Percentiles rank a stretch among this genome's conserved stretches.
phyloP scores from a whole-genome alignment of 2,329 filamentous ascomycete genomes.

The Xylaria sp. region DNA sequence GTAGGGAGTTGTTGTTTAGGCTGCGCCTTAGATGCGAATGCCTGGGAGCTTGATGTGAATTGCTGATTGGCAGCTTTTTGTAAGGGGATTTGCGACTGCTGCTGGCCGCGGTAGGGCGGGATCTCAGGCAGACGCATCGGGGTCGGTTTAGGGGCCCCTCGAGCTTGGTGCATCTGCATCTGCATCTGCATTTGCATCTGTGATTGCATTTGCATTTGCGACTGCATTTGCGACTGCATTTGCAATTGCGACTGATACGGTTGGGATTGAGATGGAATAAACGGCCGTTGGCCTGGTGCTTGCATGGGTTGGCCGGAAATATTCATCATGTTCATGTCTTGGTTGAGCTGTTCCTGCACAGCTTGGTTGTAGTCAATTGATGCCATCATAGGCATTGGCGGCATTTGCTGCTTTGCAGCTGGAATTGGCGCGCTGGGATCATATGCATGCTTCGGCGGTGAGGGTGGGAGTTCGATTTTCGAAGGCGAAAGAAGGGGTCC shows the following conservation, averaged over 20 bases:
- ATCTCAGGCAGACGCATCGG: slow-evolving; percentile 49
- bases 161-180: slow-evolving; percentile 32
- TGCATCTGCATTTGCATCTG: no score
- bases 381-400: slow-evolving; percentile 42
- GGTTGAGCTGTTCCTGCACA: slow-evolving; percentile 58
- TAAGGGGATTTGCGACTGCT: slow-evolving; percentile 21
- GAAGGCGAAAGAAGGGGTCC: slow-evolving; percentile 44
- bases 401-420: slow-evolving; percentile 40
- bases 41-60: slow-evolving; percentile 35
- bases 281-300: slow-evolving; percentile 20
- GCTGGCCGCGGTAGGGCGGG: slow-evolving; percentile 46
- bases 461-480: slow-evolving; percentile 56
- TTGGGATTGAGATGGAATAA: slow-evolving; percentile 29
- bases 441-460: slow-evolving; percentile 45
- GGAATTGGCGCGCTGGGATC: slow-evolving; percentile 43
- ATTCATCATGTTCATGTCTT: slow-evolving; percentile 55
- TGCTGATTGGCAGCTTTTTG: slow-evolving; percentile 29
- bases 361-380: slow-evolving; percentile 57
- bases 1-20: slow-evolving; percentile 40
- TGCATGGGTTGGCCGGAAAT: slow-evolving; percentile 34
- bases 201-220: no score
- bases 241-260: slow-evolving; percentile 13
- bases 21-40: slow-evolving; percentile 54
- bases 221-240: no score
- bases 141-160: slow-evolving; percentile 36